phyloP scores from a whole-genome alignment of 108 stramenopile species.

The Cyclotella choctawhatcheeana region DNA sequence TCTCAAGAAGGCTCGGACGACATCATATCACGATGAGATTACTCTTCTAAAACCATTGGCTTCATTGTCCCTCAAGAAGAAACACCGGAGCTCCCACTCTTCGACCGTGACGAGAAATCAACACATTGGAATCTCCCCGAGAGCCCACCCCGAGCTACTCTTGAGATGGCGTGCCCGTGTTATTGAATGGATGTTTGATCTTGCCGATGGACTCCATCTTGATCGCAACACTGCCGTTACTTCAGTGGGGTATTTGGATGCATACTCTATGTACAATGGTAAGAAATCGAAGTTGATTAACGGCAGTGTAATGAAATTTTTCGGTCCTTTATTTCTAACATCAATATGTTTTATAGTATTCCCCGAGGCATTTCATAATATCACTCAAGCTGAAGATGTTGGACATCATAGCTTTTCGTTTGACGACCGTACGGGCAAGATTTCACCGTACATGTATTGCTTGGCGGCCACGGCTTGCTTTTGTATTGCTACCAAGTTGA shows the following conservation, averaged over 20 bases:
- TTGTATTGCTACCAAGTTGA: slow-evolving; percentile 17
- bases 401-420: neutral
- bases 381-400: no score
- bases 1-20: neutral
- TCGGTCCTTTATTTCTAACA: slow-evolving; percentile 14
- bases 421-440: neutral
- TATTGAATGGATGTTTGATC: slow-evolving; percentile 18
- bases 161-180: slow-evolving; percentile 14
- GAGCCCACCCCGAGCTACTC: slow-evolving; percentile 12
- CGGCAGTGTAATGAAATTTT: no score
- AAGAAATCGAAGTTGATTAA: no score
- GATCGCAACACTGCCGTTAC: slow-evolving; percentile 24
- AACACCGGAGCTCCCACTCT: no score
- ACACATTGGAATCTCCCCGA: no score
- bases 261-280: slow-evolving; percentile 23
- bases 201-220: neutral
- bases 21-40: no score
- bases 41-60: no score
- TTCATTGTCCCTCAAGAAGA: neutral
- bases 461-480: slow-evolving; percentile 20
- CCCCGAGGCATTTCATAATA: neutral
- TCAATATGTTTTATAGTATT: neutral
- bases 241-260: slow-evolving; percentile 27
- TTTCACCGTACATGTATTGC: neutral
- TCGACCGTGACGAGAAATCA: neutral